Base-by-base conservation (phyloP, 169 alveolate species). In the Eimeria nieschulzi region DNA sequence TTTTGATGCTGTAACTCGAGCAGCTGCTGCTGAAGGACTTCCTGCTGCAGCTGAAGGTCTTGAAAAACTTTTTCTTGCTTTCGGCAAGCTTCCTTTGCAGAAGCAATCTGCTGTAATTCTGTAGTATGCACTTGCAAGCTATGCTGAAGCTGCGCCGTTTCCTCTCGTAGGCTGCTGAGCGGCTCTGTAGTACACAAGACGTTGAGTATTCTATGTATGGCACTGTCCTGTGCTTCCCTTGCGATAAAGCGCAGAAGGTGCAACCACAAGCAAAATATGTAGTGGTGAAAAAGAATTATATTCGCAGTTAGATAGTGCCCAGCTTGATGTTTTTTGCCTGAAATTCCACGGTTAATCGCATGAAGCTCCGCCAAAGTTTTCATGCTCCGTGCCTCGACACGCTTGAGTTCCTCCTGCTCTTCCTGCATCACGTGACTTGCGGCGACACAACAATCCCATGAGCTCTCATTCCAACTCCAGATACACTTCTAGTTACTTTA, bases 361-460 rank as follows among this genome's bases (percentile, higher is more conserved):
- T 72, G 82, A 13, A 72, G 15, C 25, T 72, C 82, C 1, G 53
- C 82, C n/a, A 72, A 55, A 7, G 82, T 72, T 72, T 72, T 72
- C 56, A 7, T 10, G 55, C 82, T 72, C n/a, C 56, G 21, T 0
- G 82, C 55, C 33, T 72, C 82, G n/a, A 72, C 59, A 26, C 33
- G 82, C 25, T 72, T 72, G 21, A 72, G 56, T 33, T 72, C 82
- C 25, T 72, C 82, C 33, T 72, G 82, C 25, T 72, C 82, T 33
- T 72, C 33, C 82, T 72, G 55, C 9, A 33, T 10, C 21, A 59
- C 46, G 46, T 33, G 46, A 33, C 0, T 33, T 3, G 46, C 46
- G 46, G 46, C 0, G 46, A 33, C 46, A 33, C 6, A 33, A 33
- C 46, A 1, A 33, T 33, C 46, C 3, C 46, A 33, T 33, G 46